Evolutionary conservation across 371 early-diverging fungal genomes (phyloP), one percentile per base, ranked within the genome.

Genomic region (Smittium mucronatum): DNA sequence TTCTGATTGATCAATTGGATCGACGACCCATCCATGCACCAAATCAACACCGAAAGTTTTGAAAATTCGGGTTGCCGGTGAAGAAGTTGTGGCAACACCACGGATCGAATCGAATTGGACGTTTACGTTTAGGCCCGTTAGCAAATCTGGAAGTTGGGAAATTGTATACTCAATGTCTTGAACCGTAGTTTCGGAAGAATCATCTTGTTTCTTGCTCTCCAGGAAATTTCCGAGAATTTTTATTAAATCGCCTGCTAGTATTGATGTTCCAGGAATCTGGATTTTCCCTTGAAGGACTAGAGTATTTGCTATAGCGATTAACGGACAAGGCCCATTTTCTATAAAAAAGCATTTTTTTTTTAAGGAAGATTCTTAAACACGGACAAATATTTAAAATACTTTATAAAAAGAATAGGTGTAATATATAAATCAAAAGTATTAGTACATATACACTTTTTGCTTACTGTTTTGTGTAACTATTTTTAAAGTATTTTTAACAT

Each of bases 281-380:
- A 95, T 81, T 64, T 87, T 87, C 15, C 88, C 89, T 21, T 89
- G 83, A 30, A 94, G 79, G 21, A 92, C 80, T 63, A 94, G 78
- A 0, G 89, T 89, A 75, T 95, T 95, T 69, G 79, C 85, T 16
- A 95, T 82, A 5, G 93, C 91, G 0, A 94, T 81, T 63, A 95
- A 73, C 26, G 95, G 95, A 75, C 95, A 95, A 0, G 95, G 95
- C 0, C 95, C 94, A 76, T 95, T 93, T 69, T 86, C 86, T 79
- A 91, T 15, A 2, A 64, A 64, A 2, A 26, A 64, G 2, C 16
- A n/a, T n/a, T n/a, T n/a, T n/a, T n/a, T n/a, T n/a, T n/a, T n/a
- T n/a, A n/a, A n/a, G n/a, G n/a, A n/a, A n/a, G n/a, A n/a, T n/a
- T n/a, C n/a, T n/a, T n/a, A n/a, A n/a, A n/a, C n/a, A n/a, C n/a